A percentile compares a stretch with the other conserved stretches of the same genome.
phyloP scores from a whole-genome alignment of 805 yeast species.

The Nakazawaea ishiwadae region DNA sequence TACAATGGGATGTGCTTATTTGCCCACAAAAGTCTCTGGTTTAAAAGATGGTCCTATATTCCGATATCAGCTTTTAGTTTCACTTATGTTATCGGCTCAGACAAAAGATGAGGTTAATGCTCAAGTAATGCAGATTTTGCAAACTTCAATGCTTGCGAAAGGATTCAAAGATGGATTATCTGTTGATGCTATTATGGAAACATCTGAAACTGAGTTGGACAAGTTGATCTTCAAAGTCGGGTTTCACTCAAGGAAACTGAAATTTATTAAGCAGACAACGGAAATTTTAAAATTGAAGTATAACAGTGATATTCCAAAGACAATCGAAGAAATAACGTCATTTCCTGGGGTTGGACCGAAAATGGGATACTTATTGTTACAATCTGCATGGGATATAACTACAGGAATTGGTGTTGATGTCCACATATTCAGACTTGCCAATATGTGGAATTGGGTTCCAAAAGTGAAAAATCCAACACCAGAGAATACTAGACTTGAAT shows the following conservation, averaged over 20 bases:
- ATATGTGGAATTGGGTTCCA: conserved; percentile 77
- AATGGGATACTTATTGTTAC: conserved; percentile 82
- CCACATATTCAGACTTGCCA: conserved; percentile 77
- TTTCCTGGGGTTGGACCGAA: conserved; percentile 96
- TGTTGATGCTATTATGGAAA: conserved; percentile 45
- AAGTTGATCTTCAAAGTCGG: conserved; percentile 74
- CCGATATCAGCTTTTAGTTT: conserved; percentile 71
- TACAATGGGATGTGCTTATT: conserved; percentile 74
- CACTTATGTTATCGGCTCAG: conserved; percentile 86
- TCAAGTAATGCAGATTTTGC: conserved; percentile 62
- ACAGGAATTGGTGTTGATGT: conserved; percentile 94
- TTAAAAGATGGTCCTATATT: conserved; percentile 31
- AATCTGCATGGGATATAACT: conserved; percentile 73
- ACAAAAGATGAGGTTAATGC: conserved; percentile 87
- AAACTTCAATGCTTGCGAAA: conserved; percentile 35
- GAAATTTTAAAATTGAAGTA: conserved; percentile 43
- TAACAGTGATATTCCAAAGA: conserved; percentile 68
- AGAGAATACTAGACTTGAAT: conserved; percentile 62
- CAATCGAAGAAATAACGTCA: conserved; percentile 56
- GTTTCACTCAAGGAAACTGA: conserved; percentile 77
- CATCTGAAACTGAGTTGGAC: conserved; percentile 57
- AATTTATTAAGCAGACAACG: conserved; percentile 59
- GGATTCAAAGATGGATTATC: conserved; percentile 49
- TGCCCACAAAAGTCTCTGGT: conserved; percentile 40
- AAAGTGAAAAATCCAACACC: conserved; percentile 51